Conservation (phyloP, 1,284 basidiomycete species). For the Xerocomus amazonicus region DNA sequence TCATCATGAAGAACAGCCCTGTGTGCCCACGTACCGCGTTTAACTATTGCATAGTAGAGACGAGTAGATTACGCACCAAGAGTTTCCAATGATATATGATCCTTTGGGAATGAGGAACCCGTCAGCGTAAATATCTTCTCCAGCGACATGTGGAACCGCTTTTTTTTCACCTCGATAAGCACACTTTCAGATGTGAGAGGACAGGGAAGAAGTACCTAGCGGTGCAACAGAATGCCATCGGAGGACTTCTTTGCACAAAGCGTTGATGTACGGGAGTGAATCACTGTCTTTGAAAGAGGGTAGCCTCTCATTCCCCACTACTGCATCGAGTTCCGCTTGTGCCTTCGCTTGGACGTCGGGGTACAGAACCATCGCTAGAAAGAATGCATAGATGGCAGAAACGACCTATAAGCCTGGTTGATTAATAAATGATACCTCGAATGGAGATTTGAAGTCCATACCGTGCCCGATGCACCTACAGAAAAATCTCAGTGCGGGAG, state of each 20-base stretch:
- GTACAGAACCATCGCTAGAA: constrained; percentile 26
- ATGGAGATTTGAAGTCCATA: neutral
- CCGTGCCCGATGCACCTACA: constrained; percentile 27
- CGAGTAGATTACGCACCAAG: neutral
- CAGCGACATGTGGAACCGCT: constrained; percentile 33
- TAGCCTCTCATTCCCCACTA: constrained; percentile 20
- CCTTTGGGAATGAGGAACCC: neutral
- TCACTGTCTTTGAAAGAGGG: constrained; percentile 18
- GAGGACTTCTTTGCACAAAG: constrained; percentile 25
- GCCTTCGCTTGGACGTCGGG: constrained; percentile 25
- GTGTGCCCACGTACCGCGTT: too few species aligned
- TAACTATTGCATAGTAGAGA: neutral
- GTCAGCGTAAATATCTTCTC: constrained; percentile 32
- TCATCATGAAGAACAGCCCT: neutral
- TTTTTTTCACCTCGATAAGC: constrained; percentile 24
- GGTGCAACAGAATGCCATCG: constrained; percentile 23
- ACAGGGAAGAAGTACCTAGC: constrained; percentile 4
- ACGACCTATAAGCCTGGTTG: constrained; percentile 27
- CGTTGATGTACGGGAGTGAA: constrained; percentile 25
- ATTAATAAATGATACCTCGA: constrained; percentile 8
- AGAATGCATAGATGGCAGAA: constrained; percentile 35
- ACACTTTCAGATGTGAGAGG: too few species aligned
- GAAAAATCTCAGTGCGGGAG: constrained; percentile 1
- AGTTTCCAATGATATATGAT: neutral
- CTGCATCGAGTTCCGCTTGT: constrained; percentile 23